Conservation (phyloP, 2,329 filamentous ascomycete genomes). For the Scedosporium aurantiacum region DNA sequence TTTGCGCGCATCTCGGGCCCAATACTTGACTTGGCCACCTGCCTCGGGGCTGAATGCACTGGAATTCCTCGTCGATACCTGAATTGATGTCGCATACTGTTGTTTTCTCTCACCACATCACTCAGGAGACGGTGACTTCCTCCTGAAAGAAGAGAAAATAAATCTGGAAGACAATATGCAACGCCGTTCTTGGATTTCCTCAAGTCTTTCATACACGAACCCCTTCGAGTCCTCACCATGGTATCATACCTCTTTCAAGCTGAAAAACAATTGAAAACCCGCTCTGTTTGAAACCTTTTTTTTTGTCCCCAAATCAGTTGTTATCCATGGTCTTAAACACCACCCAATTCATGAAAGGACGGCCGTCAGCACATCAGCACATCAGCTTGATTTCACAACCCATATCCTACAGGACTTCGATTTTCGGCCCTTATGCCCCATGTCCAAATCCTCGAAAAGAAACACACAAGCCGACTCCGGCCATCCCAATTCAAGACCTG, state of each 20-base stretch:
- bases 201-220: not conserved
- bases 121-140: not conserved
- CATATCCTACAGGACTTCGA: not conserved
- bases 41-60: not conserved
- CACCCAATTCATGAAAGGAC: not conserved
- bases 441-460: not conserved
- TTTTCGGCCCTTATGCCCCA: not conserved
- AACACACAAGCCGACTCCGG: not conserved
- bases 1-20: not conserved
- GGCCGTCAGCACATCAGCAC: conserved; percentile 1
- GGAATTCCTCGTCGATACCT: not conserved
- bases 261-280: not conserved
- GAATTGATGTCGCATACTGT: not conserved
- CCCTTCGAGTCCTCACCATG: not conserved
- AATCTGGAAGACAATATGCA: not conserved
- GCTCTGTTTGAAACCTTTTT: not conserved
- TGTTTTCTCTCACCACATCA: not conserved
- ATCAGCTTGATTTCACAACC: not conserved
- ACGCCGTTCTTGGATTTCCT: not conserved
- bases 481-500: not conserved
- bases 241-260: not conserved
- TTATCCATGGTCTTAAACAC: not conserved
- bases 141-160: not conserved
- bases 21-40: not conserved
- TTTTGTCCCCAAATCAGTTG: not conserved